Evolutionary conservation across 371 early-diverging fungal genomes (phyloP), one percentile per base, ranked within the genome.

Genomic region (Basidiobolus heterosporus): DNA sequence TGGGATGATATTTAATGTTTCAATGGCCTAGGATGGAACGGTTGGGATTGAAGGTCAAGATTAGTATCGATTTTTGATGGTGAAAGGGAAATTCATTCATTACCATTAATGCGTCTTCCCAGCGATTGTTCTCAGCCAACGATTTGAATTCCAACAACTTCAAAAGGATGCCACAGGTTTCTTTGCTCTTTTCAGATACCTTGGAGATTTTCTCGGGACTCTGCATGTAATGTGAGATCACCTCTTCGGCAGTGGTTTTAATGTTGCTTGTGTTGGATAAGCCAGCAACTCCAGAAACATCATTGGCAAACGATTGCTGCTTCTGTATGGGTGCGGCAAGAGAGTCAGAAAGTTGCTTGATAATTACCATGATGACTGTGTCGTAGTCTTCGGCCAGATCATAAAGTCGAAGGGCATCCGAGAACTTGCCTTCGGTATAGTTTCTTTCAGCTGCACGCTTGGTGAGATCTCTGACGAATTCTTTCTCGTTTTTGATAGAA

Each of bases 331-430:
- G 20, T 53, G 55, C 55, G 20, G 62, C 59, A 41, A 58, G 51
- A 22, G 49, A 46, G 37, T 66, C 52, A 45, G 46, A 78, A 58
- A 15, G 45, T 50, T 83, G 76, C 50, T 73, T 69, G 53, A 72
- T 75, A 53, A 91, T 51, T n/a, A 88, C 68, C 36, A 67, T 67
- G 1, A 87, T 60, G 17, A 90, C 89, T 4, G 61, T 67, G 57
- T 83, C 77, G 55, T 81, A 85, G 39, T 88, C 78, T 57, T 75
- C 66, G 8, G 79, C 78, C 38, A 83, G 59, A 55, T 88, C 72
- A 53, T 75, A 86, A 16, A 91, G 69, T 52, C 67, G 56, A 16
- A 90, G 67, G 1, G 86, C 79, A 51, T 89, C 89, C 30, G 61
- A 60, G 41, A 80, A 69, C 16, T 68, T 64, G 2, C 85, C 86